Base-by-base conservation (phyloP, 352 stramenopile genomes). In the Globisporangium recalcitrans region DNA sequence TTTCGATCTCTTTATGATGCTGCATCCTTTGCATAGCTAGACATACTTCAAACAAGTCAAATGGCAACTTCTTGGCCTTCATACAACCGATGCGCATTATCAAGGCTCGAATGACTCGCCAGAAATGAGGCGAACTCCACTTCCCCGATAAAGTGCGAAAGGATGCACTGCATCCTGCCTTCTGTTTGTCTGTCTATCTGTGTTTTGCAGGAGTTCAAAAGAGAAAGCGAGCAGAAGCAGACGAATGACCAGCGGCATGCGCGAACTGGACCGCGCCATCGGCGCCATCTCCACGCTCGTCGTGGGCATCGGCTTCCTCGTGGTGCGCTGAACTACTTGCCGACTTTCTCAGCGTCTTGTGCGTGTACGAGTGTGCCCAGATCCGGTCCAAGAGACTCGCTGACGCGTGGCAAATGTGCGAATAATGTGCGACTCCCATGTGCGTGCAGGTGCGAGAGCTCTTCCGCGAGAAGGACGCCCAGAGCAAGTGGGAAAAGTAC, bases 201-300 rank as follows among this genome's bases (percentile, higher is more conserved):
- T n/a, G n/a, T 38, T 31, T 52, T 60, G 26, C 26, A 40, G 55
- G 54, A 26, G 24, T 61, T 40, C 24, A 61, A 61, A 53, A 61
- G 40, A 53, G 31, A 42, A 53, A 53, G 21, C 19, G 38, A 7
- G 38, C 24, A 16, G 21, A 46, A 21, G n/a, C 6, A 11, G 26
- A 44, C 16, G 51, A 29, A 88, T 85, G 75, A 67, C 58, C 62
- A 70, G 74, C 36, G 81, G 87, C 65, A 82, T 89, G 67, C 82
- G 82, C 62, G 84, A 90, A 62, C 77, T 93, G 49, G 84, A 93
- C 64, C 80, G 82, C 48, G 80, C 82, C 48, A 90, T 93, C 56
- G 84, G 84, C 44, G 82, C 82, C 10, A 63, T 91, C 34, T 89
- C 82, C 4, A 91, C 84, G 46, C 71, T 93, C n/a, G 72, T 82